These are phyloP conservation scores for Wolfiporia cocos DNA, from an alignment of 1,284 basidiomycete species.

Conservation along the genomic window DNA sequence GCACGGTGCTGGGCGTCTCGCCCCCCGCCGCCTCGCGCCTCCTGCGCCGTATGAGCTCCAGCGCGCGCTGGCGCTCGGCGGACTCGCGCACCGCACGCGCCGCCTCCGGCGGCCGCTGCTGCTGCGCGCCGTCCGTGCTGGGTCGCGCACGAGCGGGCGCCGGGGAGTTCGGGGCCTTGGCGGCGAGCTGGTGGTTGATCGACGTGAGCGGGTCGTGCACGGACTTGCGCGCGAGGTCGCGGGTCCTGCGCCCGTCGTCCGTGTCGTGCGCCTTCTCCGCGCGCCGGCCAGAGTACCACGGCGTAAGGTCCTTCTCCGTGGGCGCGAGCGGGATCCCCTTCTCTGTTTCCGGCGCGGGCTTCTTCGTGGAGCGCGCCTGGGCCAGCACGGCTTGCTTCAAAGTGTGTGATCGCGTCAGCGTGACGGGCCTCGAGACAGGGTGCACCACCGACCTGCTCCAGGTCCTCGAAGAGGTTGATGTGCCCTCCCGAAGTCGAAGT, in stretches of 20 bases:
- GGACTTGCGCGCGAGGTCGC: conserved; percentile 58
- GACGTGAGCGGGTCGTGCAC: conserved; percentile 66
- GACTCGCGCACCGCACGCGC: conserved; percentile 63
- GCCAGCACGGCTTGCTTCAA: conserved; percentile 38
- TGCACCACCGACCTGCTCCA: conserved; percentile 49
- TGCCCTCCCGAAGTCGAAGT: conserved; percentile 42
- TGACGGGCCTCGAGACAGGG: not conserved
- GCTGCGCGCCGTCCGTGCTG: conserved; percentile 1
- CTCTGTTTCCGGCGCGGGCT: conserved; percentile 47
- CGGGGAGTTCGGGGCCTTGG: conserved; percentile 25
- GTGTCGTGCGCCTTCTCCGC: conserved; percentile 18
- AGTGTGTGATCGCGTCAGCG: not conserved
- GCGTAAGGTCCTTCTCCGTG: conserved; percentile 64
- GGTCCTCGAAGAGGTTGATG: conserved; percentile 75
- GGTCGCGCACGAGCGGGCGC: not conserved
- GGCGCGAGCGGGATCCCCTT: conserved; percentile 69
- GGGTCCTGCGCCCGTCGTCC: conserved; percentile 38
- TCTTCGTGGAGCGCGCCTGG: conserved; percentile 37
- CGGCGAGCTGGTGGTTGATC: conserved; percentile 59
- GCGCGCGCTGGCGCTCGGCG: conserved; percentile 65
- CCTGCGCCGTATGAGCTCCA: conserved; percentile 59
- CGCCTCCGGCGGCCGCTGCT: conserved; percentile 32
- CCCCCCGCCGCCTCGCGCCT: conserved; percentile 55
- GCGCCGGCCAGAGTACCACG: conserved; percentile 61
- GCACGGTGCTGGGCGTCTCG: conserved; percentile 64